These are phyloP conservation scores for Boletus tomentosulus DNA, from an alignment of 768 basidiomycete species.

Conservation along the genomic window DNA sequence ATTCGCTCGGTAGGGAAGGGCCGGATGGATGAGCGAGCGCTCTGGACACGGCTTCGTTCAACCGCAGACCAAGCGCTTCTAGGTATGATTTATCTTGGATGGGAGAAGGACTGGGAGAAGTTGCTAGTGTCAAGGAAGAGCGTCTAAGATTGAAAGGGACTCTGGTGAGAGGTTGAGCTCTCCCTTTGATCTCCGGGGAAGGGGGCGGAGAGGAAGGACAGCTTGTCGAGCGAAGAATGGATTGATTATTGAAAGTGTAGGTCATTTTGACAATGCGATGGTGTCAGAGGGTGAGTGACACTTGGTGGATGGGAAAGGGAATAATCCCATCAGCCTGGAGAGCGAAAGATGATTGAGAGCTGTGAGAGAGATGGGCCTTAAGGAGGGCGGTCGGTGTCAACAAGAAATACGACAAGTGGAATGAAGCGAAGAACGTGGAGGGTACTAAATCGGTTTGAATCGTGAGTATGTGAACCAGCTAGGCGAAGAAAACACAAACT, in stretches of 20 bases:
- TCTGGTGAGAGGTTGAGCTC: constrained; percentile 51
- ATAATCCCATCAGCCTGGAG: constrained; percentile 42
- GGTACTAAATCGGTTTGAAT: constrained; percentile 19
- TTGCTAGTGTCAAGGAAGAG: constrained; percentile 37
- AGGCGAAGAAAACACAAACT: constrained; percentile 15
- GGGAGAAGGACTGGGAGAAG: constrained; percentile 38
- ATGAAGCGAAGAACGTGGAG: constrained; percentile 50
- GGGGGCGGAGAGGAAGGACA: constrained; percentile 57
- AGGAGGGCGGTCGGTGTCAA: constrained; percentile 77
- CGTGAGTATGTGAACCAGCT: not conserved
- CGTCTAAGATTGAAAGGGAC: constrained; percentile 59
- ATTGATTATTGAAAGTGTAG: constrained; percentile 63
- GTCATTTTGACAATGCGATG: constrained; percentile 39
- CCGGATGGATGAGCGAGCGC: constrained; percentile 64
- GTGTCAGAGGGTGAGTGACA: not conserved
- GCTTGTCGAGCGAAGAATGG: constrained; percentile 61
- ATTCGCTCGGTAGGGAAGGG: constrained; percentile 46
- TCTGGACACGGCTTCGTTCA: constrained; percentile 79
- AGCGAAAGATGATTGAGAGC: constrained; percentile 4
- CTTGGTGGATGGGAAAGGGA: constrained; percentile 14
- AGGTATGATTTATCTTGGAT: constrained; percentile 79
- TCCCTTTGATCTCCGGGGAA: constrained; percentile 41
- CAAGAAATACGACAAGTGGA: constrained; percentile 54
- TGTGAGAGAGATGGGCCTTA: constrained; percentile 38
- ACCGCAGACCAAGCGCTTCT: constrained; percentile 68